Percentiles rank a stretch among this genome's conserved stretches.
Evolutionary conservation across 2,329 filamentous ascomycete species (phyloP).

Genomic region (Phialophora chinensis): DNA sequence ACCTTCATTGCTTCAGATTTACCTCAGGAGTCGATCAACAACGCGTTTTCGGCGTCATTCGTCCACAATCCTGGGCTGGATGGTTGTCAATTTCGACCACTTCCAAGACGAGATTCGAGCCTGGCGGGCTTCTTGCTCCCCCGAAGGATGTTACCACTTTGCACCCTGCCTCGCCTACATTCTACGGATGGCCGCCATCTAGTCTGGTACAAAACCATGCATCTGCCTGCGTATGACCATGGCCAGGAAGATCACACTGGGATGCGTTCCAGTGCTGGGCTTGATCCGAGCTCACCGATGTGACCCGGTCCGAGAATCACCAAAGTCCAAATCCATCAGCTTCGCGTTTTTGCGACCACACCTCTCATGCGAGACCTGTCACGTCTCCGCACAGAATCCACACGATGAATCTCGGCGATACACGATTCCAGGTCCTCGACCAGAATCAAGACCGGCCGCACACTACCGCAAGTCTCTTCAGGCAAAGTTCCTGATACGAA

Average conservation of each 20-base stretch:
- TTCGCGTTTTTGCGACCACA: background rate
- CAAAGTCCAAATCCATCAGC: background rate
- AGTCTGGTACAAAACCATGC: background rate
- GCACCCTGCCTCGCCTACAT: background rate
- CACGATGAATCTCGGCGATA: background rate
- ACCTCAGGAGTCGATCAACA: background rate
- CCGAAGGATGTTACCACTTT: background rate
- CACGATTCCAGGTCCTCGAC: background rate
- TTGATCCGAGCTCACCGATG: background rate
- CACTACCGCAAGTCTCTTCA: background rate
- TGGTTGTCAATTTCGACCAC: background rate
- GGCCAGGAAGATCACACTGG: no score
- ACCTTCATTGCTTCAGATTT: background rate
- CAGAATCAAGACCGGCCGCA: background rate
- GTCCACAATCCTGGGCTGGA: background rate
- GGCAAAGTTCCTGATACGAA: background rate
- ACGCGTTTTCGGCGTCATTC: background rate
- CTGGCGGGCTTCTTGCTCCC: background rate
- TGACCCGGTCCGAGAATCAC: background rate
- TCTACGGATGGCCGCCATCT: background rate
- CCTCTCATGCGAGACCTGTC: background rate
- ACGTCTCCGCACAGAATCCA: background rate
- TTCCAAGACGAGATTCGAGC: background rate
- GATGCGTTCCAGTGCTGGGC: no score
- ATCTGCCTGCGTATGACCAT: background rate